Conservation (phyloP, 306 rosid species). For the Malus domestica region DNA sequence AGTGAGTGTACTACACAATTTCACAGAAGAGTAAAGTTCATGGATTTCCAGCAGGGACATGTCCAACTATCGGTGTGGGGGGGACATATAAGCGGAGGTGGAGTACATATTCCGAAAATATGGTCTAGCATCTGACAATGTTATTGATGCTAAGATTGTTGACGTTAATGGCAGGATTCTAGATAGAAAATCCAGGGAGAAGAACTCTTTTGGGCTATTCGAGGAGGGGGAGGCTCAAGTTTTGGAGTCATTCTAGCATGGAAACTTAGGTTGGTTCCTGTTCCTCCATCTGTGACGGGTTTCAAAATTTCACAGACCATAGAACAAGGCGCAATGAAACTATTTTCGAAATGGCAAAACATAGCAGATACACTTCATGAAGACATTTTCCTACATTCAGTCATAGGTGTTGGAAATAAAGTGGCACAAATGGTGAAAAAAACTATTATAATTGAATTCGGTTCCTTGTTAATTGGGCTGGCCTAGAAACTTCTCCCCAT, state of each 20-base stretch:
- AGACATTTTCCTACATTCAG: constrained; percentile 39
- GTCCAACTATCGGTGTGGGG: constrained; percentile 13
- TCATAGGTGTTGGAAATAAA: constrained; percentile 21
- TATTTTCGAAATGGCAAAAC: constrained; percentile 54
- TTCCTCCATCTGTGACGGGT: constrained; percentile 49
- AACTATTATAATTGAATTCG: constrained; percentile 41
- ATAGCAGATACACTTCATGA: constrained; percentile 38
- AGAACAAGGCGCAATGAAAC: constrained; percentile 40
- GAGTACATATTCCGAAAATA: constrained; percentile 33
- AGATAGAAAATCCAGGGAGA: constrained; percentile 58
- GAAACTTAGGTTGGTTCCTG: constrained; percentile 54
- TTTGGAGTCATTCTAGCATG: constrained; percentile 55
- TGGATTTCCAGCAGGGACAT: constrained; percentile 24
- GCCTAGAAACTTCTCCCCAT: constrained; percentile 36
- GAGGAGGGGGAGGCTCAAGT: constrained; percentile 70
- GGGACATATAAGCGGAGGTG: constrained; percentile 9
- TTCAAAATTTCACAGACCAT: constrained; percentile 33
- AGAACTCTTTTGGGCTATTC: constrained; percentile 64
- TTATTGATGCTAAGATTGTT: constrained; percentile 46
- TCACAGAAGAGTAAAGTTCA: neutral
- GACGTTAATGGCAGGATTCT: constrained; percentile 45
- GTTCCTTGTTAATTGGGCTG: constrained; percentile 47
- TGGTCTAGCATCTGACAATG: constrained; percentile 56
- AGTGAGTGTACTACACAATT: constrained; percentile 15
- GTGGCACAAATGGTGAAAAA: constrained; percentile 22